These are phyloP conservation scores for Evernia prunastri DNA, from an alignment of 495 filamentous ascomycete species.

Conservation along the genomic window DNA sequence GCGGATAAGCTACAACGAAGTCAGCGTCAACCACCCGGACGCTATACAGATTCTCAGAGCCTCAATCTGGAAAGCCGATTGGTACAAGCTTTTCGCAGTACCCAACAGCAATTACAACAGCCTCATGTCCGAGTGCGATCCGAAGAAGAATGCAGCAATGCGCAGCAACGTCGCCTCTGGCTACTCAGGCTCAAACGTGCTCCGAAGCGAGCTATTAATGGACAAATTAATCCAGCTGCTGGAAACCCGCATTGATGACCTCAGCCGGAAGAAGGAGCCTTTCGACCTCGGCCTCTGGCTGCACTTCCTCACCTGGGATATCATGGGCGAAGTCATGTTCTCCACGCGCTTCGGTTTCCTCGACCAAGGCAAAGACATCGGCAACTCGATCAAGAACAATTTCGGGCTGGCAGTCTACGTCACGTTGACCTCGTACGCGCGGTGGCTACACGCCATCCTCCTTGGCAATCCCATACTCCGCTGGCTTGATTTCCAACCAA, in stretches of 20 bases:
- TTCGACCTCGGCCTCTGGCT: constrained; percentile 34
- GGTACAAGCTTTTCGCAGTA: constrained; percentile 33
- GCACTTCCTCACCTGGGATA: constrained; percentile 37
- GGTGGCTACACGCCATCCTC: not conserved
- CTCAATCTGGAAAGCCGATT: constrained; percentile 26
- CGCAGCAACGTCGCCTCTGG: constrained; percentile 34
- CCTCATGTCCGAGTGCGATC: constrained; percentile 30
- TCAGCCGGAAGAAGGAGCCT: constrained; percentile 19
- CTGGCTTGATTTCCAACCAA: constrained; percentile 36
- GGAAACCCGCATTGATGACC: constrained; percentile 29
- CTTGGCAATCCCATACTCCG: constrained; percentile 28
- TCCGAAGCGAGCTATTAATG: constrained; percentile 36
- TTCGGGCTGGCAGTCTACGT: not conserved
- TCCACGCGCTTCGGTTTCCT: constrained; percentile 23
- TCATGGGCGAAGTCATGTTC: constrained; percentile 34
- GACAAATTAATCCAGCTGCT: constrained; percentile 35
- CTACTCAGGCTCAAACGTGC: constrained; percentile 38
- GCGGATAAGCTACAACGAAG: constrained; percentile 44
- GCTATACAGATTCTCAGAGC: constrained; percentile 30
- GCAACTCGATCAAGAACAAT: not conserved
- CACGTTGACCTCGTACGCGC: not conserved
- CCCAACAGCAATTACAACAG: constrained; percentile 16
- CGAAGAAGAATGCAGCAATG: constrained; percentile 31
- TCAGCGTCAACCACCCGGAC: constrained; percentile 43
- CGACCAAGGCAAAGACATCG: not conserved